Base-by-base conservation (phyloP, 1,284 basidiomycete genomes). In the Laetiporus sulphureus region DNA sequence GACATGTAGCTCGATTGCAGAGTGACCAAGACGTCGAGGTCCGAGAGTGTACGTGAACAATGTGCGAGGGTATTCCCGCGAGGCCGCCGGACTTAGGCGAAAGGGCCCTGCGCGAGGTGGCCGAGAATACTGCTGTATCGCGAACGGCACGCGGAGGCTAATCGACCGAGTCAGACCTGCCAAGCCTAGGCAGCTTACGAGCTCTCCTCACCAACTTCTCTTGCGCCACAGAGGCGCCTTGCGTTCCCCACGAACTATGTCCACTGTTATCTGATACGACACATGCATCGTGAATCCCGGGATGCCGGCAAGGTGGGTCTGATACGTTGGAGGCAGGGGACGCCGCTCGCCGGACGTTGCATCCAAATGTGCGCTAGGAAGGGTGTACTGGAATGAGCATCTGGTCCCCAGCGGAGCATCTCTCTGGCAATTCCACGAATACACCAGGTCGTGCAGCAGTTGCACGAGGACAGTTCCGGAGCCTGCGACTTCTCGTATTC, bases 261-360 rank as follows among this genome's bases (percentile, higher is more conserved):
- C 43, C 13, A 61, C 55, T 7, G 48, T 48, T n/a, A 84, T 63
- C 24, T 66, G 66, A 55, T 85, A 86, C 40, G 71, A 67, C 40
- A 83, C 73, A 25, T 64, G 66, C 16, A 81, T 79, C 8, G 64
- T 62, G 52, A 84, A 84, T 3, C 83, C 83, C 7, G 83, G 83
- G 2, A 86, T 61, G 2, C 80, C 79, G 23, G 71, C 70, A 13
- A 84, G 65, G 50, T 76, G 76, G 16, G 75, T 73, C 42, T 72
- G 63, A 52, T 75, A 82, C 15, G 73, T 79, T 1, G 83, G 81
- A 21, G 83, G 83, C 24, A 85, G 64, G 41, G 71, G 64, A 27
- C 42, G 48, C 5, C 45, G 43, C 13, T 41, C 47, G n/a, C 51
- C 53, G 5, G 41, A 50, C 2, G 7, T 21, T 2, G 31, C 19